Conservation (phyloP, 169 alveolate species). For the Babesia gibsoni region DNA sequence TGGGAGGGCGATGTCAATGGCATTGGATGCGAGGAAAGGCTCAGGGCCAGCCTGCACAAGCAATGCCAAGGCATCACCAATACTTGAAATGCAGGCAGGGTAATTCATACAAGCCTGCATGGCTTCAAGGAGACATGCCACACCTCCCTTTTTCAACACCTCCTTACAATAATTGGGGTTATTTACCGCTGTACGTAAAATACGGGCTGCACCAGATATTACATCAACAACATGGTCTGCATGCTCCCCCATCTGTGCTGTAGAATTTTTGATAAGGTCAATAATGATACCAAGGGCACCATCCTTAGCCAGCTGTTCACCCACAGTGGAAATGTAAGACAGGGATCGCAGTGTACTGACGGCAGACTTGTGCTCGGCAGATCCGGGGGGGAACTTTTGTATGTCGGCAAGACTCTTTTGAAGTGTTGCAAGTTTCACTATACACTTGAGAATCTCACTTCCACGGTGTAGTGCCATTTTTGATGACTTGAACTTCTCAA, state of each 20-base stretch:
- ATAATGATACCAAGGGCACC: slow-evolving; percentile 86
- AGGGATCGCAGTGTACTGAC: slow-evolving; percentile 83
- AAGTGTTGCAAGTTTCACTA: slow-evolving; percentile 84
- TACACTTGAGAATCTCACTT: slow-evolving; percentile 83
- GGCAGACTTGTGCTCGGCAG: slow-evolving; percentile 86
- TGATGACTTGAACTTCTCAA: slow-evolving; percentile 71
- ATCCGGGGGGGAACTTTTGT: slow-evolving; percentile 78
- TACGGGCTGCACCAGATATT: slow-evolving; percentile 84
- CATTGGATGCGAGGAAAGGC: slow-evolving; percentile 68
- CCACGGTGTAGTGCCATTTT: slow-evolving; percentile 76
- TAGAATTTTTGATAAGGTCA: slow-evolving; percentile 82
- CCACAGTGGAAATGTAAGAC: slow-evolving; percentile 86
- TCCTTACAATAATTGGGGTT: slow-evolving; percentile 82
- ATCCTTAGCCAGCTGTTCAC: slow-evolving; percentile 85
- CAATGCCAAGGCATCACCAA: slow-evolving; percentile 76
- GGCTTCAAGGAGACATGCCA: slow-evolving; percentile 84
- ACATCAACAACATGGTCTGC: slow-evolving; percentile 78
- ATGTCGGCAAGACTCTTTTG: slow-evolving; percentile 80
- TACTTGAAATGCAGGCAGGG: slow-evolving; percentile 79
- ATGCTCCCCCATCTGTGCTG: slow-evolving; percentile 75
- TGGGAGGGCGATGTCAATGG: slow-evolving; percentile 80
- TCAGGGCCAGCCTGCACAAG: slow-evolving; percentile 74
- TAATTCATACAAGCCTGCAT: slow-evolving; percentile 79
- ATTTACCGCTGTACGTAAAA: slow-evolving; percentile 83
- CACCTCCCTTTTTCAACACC: slow-evolving; percentile 81